Evolutionary conservation across 257 asterid genomes (phyloP).

Genomic region (Solanum paucissectum): DNA sequence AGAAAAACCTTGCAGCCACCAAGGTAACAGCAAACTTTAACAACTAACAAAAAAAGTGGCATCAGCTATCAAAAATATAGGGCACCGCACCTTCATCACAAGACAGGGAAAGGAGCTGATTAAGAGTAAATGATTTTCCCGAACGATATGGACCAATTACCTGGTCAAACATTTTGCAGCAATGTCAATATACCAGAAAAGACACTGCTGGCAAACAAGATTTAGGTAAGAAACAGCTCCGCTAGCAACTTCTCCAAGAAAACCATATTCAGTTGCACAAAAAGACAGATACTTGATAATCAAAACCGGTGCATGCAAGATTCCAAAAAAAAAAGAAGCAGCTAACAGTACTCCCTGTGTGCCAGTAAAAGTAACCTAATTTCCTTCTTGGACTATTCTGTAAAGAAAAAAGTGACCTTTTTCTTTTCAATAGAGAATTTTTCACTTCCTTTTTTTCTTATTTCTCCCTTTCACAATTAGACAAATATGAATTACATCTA

Average conservation of each 20-base stretch:
- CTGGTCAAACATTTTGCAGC: slow-evolving; percentile 20
- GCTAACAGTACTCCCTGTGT: neutral
- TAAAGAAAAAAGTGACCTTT: neutral
- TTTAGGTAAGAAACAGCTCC: neutral
- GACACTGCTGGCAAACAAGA: neutral
- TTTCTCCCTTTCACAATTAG: neutral
- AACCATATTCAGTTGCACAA: neutral
- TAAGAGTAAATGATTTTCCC: slow-evolving; percentile 91
- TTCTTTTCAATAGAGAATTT: neutral
- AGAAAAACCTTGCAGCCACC: neutral
- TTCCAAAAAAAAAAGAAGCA: neutral
- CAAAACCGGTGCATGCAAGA: neutral
- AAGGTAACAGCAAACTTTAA: neutral
- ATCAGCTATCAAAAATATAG: neutral
- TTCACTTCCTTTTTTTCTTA: neutral
- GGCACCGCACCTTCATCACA: slow-evolving; percentile 73
- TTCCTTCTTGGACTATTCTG: neutral
- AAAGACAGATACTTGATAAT: neutral
- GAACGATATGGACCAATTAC: slow-evolving; percentile 99
- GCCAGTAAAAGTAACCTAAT: neutral
- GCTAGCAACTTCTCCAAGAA: neutral
- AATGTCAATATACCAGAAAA: neutral
- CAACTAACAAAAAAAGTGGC: neutral
- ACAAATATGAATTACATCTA: neutral
- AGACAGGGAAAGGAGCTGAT: slow-evolving; percentile 94